Conservation (phyloP, 225 moss, liverwort and hornwort species). For the Asterella californica region DNA sequence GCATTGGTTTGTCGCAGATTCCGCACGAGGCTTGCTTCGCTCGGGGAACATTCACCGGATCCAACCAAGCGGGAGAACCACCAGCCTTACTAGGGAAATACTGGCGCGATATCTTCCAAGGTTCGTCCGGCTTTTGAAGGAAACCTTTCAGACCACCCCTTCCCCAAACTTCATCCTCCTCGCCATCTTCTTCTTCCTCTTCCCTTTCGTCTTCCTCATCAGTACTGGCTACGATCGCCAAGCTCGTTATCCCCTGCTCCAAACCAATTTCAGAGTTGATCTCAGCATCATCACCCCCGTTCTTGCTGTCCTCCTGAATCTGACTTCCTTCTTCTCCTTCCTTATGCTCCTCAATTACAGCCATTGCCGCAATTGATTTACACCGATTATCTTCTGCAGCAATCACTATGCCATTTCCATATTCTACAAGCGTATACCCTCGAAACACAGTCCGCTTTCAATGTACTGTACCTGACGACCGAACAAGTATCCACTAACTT, state of each 20-base stretch:
- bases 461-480: no score
- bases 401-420: no score
- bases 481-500: no score
- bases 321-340: constrained; percentile 14
- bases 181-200: constrained; percentile 48
- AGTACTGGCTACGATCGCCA: constrained; percentile 21
- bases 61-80: constrained; percentile 82
- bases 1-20: constrained; percentile 70
- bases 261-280: neutral
- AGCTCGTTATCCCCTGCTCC: constrained; percentile 19
- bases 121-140: constrained; percentile 46
- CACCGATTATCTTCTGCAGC: no score
- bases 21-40: constrained; percentile 60
- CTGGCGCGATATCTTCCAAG: constrained; percentile 67
- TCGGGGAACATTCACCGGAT: constrained; percentile 57
- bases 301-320: neutral
- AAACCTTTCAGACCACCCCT: constrained; percentile 58
- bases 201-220: constrained; percentile 24
- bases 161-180: constrained; percentile 49
- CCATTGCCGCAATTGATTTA: constrained; percentile 15
- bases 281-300: neutral
- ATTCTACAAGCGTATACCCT: no score
- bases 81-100: constrained; percentile 88
- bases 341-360: constrained; percentile 29
- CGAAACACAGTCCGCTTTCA: no score